These are phyloP conservation scores for Chytridiales sp. DNA, from an alignment of 371 early-diverging fungal genomes.

Conservation along the genomic window DNA sequence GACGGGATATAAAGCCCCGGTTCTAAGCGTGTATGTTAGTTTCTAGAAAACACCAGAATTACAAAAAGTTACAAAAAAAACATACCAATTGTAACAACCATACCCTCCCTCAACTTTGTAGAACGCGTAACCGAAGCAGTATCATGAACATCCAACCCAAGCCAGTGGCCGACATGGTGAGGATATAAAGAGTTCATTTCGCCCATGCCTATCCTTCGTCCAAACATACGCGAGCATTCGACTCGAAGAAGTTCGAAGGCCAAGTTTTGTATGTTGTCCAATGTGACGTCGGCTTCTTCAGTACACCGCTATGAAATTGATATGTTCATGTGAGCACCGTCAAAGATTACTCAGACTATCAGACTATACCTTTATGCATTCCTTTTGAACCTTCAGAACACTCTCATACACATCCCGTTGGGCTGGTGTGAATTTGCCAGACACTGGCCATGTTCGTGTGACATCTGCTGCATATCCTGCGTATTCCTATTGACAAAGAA, in stretches of 20 bases:
- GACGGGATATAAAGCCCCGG: conserved; percentile 93
- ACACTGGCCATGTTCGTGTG: conserved; percentile 93
- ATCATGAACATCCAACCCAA: conserved; percentile 96
- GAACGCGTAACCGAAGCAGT: conserved; percentile 70
- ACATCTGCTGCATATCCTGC: conserved; percentile 88
- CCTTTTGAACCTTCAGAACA: conserved; percentile 80
- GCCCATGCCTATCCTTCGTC: conserved; percentile 12
- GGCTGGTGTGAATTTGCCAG: conserved; percentile 76
- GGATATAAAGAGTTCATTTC: conserved; percentile 72
- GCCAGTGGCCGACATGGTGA: conserved; percentile 92
- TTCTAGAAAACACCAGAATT: neutral
- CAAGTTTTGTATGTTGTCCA: conserved; percentile 77
- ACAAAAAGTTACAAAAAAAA: neutral
- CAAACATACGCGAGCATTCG: conserved; percentile 38
- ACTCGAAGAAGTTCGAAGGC: conserved; percentile 34
- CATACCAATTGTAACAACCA: conserved; percentile 87
- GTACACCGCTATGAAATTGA: conserved; percentile 55
- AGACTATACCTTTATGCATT: conserved; percentile 72
- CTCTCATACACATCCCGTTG: conserved; percentile 85
- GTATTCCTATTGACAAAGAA: conserved; percentile 57
- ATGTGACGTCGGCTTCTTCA: conserved; percentile 62
- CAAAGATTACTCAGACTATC: neutral
- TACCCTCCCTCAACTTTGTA: conserved; percentile 67
- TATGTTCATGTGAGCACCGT: conserved; percentile 33
- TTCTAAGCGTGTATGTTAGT: too few relatives aligned